Conservation (phyloP, 768 basidiomycete genomes). For the Clitopilus passeckerianus region DNA sequence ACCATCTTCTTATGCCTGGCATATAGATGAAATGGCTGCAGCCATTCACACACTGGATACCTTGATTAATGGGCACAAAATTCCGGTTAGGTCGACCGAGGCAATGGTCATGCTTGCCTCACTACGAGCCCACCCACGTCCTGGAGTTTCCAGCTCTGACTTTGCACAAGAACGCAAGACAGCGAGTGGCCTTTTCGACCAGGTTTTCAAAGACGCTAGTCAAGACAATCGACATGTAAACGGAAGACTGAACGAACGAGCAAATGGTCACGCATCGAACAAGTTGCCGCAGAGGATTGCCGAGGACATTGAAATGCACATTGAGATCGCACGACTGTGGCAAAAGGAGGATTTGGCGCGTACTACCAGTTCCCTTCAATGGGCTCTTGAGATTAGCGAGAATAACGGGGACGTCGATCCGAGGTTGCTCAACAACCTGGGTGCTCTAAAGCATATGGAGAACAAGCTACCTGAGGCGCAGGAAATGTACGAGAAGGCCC, state of each 20-base stretch:
- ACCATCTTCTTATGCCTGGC: slow-evolving; percentile 1
- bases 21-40: slow-evolving; percentile 71
- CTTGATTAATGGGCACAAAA: slow-evolving; percentile 51
- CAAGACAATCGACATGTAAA: slow-evolving; percentile 46
- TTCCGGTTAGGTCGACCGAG: slow-evolving; percentile 63
- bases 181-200: slow-evolving; percentile 81
- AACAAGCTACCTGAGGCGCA: slow-evolving; percentile 52
- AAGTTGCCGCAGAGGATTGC: slow-evolving; percentile 49
- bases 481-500: slow-evolving; percentile 66
- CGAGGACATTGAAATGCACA: slow-evolving; percentile 82
- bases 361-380: slow-evolving; percentile 65
- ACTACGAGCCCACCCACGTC: slow-evolving; percentile 77
- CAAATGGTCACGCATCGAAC: slow-evolving; percentile 8
- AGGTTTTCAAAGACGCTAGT: slow-evolving; percentile 62
- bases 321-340: slow-evolving; percentile 90
- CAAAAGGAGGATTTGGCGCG: slow-evolving; percentile 75
- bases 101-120: slow-evolving; percentile 88
- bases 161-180: slow-evolving; percentile 61
- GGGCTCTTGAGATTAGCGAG: slow-evolving; percentile 65
- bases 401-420: slow-evolving; percentile 50
- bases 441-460: slow-evolving; percentile 68
- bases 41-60: slow-evolving; percentile 85
- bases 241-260: slow-evolving; percentile 24
- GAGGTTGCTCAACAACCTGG: slow-evolving; percentile 77
- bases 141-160: slow-evolving; percentile 74